These are phyloP conservation scores for Psophocarpus tetragonolobus DNA, from an alignment of 306 rosid species.

Conservation along the genomic window DNA sequence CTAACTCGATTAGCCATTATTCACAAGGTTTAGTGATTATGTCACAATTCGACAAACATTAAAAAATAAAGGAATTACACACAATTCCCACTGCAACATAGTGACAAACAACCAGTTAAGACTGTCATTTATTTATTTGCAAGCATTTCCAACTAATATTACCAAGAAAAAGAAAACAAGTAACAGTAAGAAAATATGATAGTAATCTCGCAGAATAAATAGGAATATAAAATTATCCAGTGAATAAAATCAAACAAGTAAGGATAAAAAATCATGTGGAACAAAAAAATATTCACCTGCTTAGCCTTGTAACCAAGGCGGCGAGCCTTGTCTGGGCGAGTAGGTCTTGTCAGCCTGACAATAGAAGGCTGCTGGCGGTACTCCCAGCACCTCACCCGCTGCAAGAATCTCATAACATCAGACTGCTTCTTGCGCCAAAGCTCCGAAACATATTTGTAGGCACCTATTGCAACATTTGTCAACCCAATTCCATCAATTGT, in stretches of 20 bases:
- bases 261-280: background rate
- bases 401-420: conserved; percentile 82
- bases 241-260: background rate
- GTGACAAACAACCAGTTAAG: background rate
- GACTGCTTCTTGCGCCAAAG: conserved; percentile 92
- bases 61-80: background rate
- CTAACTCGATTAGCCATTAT: background rate
- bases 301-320: conserved; percentile 90
- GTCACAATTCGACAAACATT: background rate
- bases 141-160: background rate
- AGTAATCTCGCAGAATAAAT: background rate
- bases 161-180: too few species aligned
- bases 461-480: conserved; percentile 44
- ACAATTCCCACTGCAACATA: background rate
- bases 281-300: conserved; percentile 47
- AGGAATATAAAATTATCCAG: background rate
- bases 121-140: background rate
- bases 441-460: conserved; percentile 88
- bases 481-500: background rate
- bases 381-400: conserved; percentile 95
- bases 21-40: too few species aligned
- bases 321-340: conserved; percentile 90
- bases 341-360: conserved; percentile 73
- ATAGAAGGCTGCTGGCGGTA: conserved; percentile 87
- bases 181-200: background rate